Evolutionary conservation across 1,284 basidiomycete genomes (phyloP), one percentile per base, ranked within the genome.

Genomic region (Cutaneotrichosporon sp.): DNA sequence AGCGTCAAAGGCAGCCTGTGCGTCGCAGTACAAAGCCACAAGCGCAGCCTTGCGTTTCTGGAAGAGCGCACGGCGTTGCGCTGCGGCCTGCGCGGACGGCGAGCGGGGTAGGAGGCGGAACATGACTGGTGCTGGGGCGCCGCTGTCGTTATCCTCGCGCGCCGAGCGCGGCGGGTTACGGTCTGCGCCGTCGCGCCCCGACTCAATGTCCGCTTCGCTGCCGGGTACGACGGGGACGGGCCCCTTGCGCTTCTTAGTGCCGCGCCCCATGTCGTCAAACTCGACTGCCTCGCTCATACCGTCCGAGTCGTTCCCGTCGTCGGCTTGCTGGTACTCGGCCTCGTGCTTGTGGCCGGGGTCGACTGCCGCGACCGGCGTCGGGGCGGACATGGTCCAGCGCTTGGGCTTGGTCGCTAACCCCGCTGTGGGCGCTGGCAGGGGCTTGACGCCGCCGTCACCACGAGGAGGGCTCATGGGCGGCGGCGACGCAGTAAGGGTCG

Each of bases 191-290:
- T 57, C 55, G 36, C 55, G 55, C 13, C 55, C 55, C 5, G 48
- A 44, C n/a, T 57, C 55, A 44, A 39, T 35, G 40, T 57, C 55
- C 33, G 47, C 55, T 5, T 50, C 55, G 3, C 51, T 53, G 17
- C 55, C 55, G 8, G 55, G 55, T 0, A 52, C 40, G 35, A 52
- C 39, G 10, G 55, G 55, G 33, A 64, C 62, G 13, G 67, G 67
- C 1, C 67, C 65, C 44, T 69, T 69, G 39, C 67, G 65, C 55
- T 69, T 69, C 63, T 69, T 69, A 30, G 65, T 65, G 18, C 65
- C 65, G 8, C 61, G 58, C 15, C 62, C 52, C 37, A 60, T 63
- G 35, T 65, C 63, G 53, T 45, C 43, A 33, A 45, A 33, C 23
- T 45, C 43, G 43, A 20, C 20, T 3, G 33, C 30, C 26, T 30